Conservation (phyloP, 768 basidiomycete genomes). For the Tylopilus sp. region DNA sequence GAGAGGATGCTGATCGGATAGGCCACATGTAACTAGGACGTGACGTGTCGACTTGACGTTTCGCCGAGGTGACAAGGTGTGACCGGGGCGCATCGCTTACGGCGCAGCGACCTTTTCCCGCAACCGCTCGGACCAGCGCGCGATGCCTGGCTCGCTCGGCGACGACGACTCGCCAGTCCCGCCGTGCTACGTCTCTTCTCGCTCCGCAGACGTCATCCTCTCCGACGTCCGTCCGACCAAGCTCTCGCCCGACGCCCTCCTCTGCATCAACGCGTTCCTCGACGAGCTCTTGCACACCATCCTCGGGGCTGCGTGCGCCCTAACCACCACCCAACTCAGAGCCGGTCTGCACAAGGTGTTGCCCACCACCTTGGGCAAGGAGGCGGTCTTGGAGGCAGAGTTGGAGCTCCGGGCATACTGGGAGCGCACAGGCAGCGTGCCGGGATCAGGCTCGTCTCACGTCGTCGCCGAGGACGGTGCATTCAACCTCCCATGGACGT, state of each 20-base stretch:
- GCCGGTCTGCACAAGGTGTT: conserved; percentile 67
- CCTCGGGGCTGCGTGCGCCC: conserved; percentile 60
- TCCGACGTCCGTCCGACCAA: conserved; percentile 92
- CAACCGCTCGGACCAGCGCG: conserved; percentile 10
- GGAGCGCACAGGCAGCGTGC: conserved; percentile 57
- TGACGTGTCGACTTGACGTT: conserved; percentile 3
- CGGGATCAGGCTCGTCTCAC: conserved; percentile 24
- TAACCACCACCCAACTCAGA: conserved; percentile 72
- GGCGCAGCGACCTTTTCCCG: conserved; percentile 12
- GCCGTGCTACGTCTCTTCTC: conserved; percentile 75
- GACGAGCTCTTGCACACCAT: conserved; percentile 82
- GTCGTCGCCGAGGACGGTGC: conserved; percentile 47
- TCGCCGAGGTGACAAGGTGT: conserved; percentile 7
- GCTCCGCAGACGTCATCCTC: conserved; percentile 87
- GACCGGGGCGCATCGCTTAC: conserved; percentile 18
- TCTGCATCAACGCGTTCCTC: conserved; percentile 72
- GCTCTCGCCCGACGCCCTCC: conserved; percentile 74
- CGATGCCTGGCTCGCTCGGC: no score
- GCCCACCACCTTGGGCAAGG: conserved; percentile 83
- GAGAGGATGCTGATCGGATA: conserved; percentile 22
- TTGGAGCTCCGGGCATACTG: conserved; percentile 88
- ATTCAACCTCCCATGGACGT: conserved; percentile 72
- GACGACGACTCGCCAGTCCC: conserved; percentile 32
- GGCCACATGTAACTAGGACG: no score
- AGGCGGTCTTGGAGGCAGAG: conserved; percentile 90